Base-by-base conservation (phyloP, 176 grass and related monocot species). In the Phragmites australis region DNA sequence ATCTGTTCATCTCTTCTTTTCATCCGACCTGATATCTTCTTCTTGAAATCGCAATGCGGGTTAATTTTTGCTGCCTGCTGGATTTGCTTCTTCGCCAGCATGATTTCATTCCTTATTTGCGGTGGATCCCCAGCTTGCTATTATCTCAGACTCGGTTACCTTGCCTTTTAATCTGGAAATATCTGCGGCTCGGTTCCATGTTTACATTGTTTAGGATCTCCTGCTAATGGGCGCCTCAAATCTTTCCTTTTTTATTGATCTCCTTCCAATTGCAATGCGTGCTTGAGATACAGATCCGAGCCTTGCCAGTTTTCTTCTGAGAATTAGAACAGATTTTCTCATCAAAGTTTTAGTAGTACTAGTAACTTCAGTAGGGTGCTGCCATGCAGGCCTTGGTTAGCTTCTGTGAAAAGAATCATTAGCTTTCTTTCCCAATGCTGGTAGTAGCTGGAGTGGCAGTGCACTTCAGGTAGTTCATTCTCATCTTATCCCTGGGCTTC, bases 401-500 rank as follows among this genome's bases (percentile, higher is more conserved):
- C 61, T 81, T 25, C 65, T 26, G 19, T 49, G 49, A n/a, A 64
- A 49, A 55, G 32, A 70, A n/a, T 75, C 61, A 31, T 49, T 40
- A 54, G 37, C 60, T 62, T 83, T 42, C 32, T 59, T 52, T 13
- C 46, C 31, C 13, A 21, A 42, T 62, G 56, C 29, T 18, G 43
- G 16, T 13, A 49, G 48, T 53, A 47, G 41, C 43, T 22, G 21
- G 19, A 41, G 29, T 48, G 64, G 65, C 3, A 66, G 18, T 44
- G 41, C 86, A 61, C 41, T 79, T 67, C 23, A 45, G 15, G 5
- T 48, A 5, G 26, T 64, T 37, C 15, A 7, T 25, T 29, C n/a
- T 70, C 41, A 26, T 57, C 22, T 84, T 84, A 69, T 84, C 87
- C 61, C 13, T 83, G 48, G 27, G 50, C 32, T 83, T 83, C 80